Evolutionary conservation across 2,329 filamentous ascomycete genomes (phyloP).

Genomic region (Colletotrichum tofieldiae): DNA sequence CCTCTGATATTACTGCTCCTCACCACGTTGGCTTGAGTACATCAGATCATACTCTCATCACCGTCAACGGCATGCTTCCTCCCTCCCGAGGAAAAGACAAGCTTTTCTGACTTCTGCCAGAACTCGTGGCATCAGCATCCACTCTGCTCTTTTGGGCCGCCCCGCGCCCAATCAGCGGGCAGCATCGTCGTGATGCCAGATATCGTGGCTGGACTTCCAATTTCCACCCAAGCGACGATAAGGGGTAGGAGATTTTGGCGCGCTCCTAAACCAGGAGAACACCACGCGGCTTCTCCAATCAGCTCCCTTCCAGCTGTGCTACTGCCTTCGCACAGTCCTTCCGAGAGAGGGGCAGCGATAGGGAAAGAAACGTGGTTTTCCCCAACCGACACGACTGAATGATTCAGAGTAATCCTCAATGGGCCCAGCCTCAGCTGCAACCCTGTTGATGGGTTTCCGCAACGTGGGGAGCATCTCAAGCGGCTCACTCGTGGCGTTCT

Average conservation of each 20-base stretch:
- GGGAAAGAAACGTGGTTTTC: background rate
- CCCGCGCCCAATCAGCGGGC: conserved; percentile 11
- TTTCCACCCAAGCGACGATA: conserved; percentile 27
- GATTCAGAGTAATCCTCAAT: background rate
- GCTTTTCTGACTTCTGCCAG: conserved; percentile 34
- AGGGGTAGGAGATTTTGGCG: conserved; percentile 13
- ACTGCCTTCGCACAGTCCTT: background rate
- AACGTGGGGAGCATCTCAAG: conserved; percentile 17
- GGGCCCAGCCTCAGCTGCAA: background rate
- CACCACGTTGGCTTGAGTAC: background rate
- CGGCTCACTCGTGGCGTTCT: conserved; percentile 37
- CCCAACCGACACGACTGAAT: background rate
- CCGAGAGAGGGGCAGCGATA: background rate
- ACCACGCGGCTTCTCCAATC: conserved; percentile 9
- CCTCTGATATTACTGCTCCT: background rate
- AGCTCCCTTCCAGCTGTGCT: background rate
- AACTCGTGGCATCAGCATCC: conserved; percentile 3
- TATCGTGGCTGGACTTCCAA: conserved; percentile 21
- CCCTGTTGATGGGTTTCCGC: background rate
- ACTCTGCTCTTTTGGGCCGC: background rate
- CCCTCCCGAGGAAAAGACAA: conserved; percentile 11
- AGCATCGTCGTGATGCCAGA: background rate
- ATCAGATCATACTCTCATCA: background rate
- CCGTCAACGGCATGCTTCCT: conserved; percentile 2
- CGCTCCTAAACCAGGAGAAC: conserved; percentile 7